phyloP scores from a whole-genome alignment of 257 asterid species.

The Solanum tacnaense region DNA sequence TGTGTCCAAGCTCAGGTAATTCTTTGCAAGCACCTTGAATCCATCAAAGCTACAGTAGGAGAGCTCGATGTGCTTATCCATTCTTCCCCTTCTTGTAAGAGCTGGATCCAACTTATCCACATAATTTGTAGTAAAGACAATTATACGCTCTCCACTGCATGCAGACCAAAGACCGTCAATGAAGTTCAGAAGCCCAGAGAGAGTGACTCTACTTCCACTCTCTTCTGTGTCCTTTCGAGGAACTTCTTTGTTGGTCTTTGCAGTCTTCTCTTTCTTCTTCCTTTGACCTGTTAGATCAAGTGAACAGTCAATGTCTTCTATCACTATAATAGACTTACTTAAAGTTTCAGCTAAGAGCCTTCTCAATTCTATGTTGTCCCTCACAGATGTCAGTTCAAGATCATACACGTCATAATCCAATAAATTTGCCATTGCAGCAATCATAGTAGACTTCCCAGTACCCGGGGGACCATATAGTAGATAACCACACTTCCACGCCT shows the following conservation, averaged over 20 bases:
- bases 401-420: background rate
- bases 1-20: background rate
- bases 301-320: background rate
- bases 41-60: constrained; percentile 17
- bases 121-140: constrained; percentile 13
- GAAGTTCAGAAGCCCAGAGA: constrained; percentile 9
- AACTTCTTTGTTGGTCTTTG: background rate
- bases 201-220: constrained; percentile 5
- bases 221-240: background rate
- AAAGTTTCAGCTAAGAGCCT: background rate
- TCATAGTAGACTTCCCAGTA: background rate
- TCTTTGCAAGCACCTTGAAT: constrained; percentile 16
- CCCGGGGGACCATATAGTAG: background rate
- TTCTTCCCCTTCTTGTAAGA: constrained; percentile 14
- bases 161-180: constrained; percentile 15
- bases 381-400: background rate
- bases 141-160: constrained; percentile 7
- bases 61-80: constrained; percentile 16
- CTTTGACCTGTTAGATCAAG: background rate
- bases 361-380: background rate
- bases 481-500: background rate
- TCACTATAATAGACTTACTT: background rate
- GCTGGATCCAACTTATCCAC: constrained; percentile 11
- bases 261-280: background rate
- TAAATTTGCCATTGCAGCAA: background rate